Conservation (phyloP, 495 filamentous ascomycete species). For the Tuber microsphaerosporum region DNA sequence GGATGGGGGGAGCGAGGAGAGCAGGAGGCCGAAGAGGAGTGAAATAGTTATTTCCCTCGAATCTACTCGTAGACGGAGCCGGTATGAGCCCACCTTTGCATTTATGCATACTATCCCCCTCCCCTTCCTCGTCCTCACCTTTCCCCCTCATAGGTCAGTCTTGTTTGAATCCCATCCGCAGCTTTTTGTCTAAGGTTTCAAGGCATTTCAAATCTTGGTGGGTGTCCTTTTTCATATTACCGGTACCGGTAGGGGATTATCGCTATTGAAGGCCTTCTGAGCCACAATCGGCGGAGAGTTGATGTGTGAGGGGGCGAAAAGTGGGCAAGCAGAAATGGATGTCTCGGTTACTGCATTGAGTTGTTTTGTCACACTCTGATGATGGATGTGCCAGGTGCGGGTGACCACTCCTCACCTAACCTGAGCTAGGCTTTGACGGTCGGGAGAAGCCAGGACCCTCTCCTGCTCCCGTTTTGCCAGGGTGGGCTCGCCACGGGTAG, state of each 20-base stretch:
- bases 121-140: not conserved
- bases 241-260: too few relatives aligned
- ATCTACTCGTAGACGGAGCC: not conserved
- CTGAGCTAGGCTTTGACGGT: not conserved
- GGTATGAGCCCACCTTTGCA: constrained; percentile 1
- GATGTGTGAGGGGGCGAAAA: not conserved
- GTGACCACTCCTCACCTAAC: constrained; percentile 2
- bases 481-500: not conserved
- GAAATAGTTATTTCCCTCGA: constrained; percentile 5
- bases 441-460: not conserved
- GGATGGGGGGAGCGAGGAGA: not conserved
- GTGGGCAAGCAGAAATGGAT: not conserved
- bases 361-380: not conserved
- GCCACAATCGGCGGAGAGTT: not conserved
- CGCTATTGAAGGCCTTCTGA: not conserved
- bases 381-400: not conserved
- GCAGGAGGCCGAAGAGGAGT: not conserved
- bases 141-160: not conserved
- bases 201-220: not conserved
- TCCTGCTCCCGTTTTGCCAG: not conserved
- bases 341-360: not conserved
- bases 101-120: not conserved
- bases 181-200: not conserved
- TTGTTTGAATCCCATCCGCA: not conserved
- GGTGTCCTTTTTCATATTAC: not conserved